These are phyloP conservation scores for Amanita exitialis DNA, from an alignment of 768 basidiomycete species.

Conservation along the genomic window DNA sequence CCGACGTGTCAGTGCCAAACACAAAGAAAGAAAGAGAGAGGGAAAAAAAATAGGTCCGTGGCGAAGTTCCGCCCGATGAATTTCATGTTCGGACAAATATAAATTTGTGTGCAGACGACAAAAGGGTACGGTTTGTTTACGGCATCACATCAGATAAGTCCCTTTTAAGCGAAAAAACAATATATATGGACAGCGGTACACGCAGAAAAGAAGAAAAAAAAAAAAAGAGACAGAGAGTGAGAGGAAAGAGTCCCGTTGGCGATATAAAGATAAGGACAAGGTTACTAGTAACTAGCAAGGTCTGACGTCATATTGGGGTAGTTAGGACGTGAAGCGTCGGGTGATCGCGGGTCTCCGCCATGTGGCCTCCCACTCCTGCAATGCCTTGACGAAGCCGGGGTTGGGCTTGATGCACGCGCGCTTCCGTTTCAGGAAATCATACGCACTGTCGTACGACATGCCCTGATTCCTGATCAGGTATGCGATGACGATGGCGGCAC, in stretches of 20 bases:
- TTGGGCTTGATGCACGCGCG: conserved; percentile 73
- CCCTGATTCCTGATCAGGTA: conserved; percentile 69
- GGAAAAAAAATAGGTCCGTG: too few species aligned
- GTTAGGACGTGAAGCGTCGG: conserved; percentile 2
- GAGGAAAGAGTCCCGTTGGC: too few species aligned
- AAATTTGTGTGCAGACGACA: too few species aligned
- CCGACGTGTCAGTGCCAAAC: neutral
- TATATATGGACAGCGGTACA: neutral
- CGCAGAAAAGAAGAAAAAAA: neutral
- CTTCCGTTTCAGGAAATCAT: conserved; percentile 48
- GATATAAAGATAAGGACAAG: too few species aligned
- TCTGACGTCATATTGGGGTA: neutral
- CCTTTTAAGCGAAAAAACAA: neutral
- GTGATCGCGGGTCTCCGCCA: neutral
- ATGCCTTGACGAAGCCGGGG: conserved; percentile 55
- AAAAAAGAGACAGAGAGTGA: too few species aligned
- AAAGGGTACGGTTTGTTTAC: neutral
- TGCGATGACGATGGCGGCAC: conserved; percentile 67
- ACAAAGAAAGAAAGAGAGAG: too few species aligned
- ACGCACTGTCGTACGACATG: conserved; percentile 63
- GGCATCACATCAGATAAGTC: neutral
- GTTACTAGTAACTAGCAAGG: too few species aligned
- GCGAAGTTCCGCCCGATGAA: too few species aligned
- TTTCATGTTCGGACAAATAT: too few species aligned
- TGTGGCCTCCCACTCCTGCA: conserved; percentile 45